Conservation (phyloP, 305 asterid species). For the Andrographis paniculata region DNA sequence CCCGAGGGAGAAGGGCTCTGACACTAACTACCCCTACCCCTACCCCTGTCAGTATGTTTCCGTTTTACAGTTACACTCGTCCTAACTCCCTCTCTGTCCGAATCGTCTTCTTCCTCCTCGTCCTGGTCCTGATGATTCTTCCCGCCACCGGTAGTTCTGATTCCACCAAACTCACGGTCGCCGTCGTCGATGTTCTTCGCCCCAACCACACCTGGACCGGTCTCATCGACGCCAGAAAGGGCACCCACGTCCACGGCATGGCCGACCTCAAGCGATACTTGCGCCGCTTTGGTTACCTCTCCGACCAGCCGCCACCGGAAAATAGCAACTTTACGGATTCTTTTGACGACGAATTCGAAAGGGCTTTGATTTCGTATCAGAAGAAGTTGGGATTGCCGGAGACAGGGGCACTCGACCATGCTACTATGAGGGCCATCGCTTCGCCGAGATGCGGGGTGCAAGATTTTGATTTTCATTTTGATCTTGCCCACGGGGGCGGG, state of each 20-base stretch:
- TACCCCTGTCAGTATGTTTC: too few relatives aligned
- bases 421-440: slow-evolving; percentile 39
- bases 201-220: slow-evolving; percentile 51
- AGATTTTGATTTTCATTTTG: background rate
- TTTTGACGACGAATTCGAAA: slow-evolving; percentile 49
- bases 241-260: slow-evolving; percentile 39
- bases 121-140: too few relatives aligned
- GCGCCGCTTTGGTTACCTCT: slow-evolving; percentile 22
- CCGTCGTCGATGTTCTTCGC: too few relatives aligned
- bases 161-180: too few relatives aligned
- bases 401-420: slow-evolving; percentile 52
- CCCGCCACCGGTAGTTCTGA: too few relatives aligned
- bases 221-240: slow-evolving; percentile 46
- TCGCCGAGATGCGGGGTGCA: slow-evolving; percentile 68
- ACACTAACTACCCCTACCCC: too few relatives aligned
- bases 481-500: background rate
- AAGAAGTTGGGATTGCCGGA: slow-evolving; percentile 35
- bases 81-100: too few relatives aligned
- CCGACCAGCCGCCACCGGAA: background rate
- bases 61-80: too few relatives aligned
- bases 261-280: slow-evolving; percentile 73
- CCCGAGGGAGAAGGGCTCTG: too few relatives aligned
- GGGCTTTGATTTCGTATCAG: slow-evolving; percentile 47
- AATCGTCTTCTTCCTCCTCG: too few relatives aligned
- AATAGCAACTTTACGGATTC: slow-evolving; percentile 31